Base-by-base conservation (phyloP, 495 filamentous ascomycete species). In the Podospora pseudopauciseta region DNA sequence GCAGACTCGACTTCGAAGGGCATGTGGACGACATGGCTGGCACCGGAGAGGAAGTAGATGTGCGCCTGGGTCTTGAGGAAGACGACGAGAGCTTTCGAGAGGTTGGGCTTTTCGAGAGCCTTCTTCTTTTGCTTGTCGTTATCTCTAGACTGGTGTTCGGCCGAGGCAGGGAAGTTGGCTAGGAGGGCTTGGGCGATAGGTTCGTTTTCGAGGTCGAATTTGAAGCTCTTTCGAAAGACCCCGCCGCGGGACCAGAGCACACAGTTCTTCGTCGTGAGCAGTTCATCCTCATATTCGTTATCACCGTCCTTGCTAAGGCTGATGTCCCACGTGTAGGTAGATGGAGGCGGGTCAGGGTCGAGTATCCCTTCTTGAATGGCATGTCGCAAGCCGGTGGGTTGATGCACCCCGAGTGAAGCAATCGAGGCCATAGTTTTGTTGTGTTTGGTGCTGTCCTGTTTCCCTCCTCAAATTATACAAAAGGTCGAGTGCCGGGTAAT, bases 31-130 rank as follows among this genome's bases (percentile, higher is more conserved):
- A 96, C 87, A 85, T 98, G 92, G 77, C 87, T 96, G 27, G 91
- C 87, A 4, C 93, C 93, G 19, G 89, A 84, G n/a, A 97, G 86
- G 76, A 94, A 96, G 82, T 91, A 96, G 72, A 98, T 87, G 74
- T 97, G 95, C 27, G 92, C 93, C 74, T 97, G 94, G 4, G 91
- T 91, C 77, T 93, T 95, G 67, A 99, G 86, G 70, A 97, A 90
- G 54, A 98, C 89, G 5, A 98, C 93, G 63, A 99, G 80, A 28
- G 95, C 90, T 72, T 90, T 85, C 76, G 88, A 80, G 71, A 88
- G 74, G 55, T 66, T 27, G 2, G 68, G 68, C 11, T 65, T 71
- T 65, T 65, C 73, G 66, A 62, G 60, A 27, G 68, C 64, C 18
- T 65, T 70, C 26, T 70, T 70, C 53, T 66, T 7, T 32, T 55